phyloP scores from a whole-genome alignment of 768 basidiomycete genomes.

The Sporobolomyces phaffii region DNA sequence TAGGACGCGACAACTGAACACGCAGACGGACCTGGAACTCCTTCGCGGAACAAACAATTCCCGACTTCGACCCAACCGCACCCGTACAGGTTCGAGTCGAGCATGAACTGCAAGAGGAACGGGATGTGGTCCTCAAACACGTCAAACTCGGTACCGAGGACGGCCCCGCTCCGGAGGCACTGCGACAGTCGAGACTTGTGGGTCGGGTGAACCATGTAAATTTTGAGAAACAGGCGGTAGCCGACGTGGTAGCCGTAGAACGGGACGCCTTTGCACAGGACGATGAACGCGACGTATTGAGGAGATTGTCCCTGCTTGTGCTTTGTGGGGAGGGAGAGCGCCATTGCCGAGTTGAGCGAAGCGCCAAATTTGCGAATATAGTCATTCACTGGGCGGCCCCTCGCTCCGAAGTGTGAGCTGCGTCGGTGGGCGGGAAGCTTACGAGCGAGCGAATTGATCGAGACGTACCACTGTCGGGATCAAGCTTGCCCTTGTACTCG shows the following conservation, averaged over 20 bases:
- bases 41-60: conserved; percentile 51
- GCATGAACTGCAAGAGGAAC: conserved; percentile 83
- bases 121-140: conserved; percentile 85
- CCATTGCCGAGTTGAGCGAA: conserved; percentile 80
- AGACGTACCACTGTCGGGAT: conserved; percentile 56
- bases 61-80: conserved; percentile 78
- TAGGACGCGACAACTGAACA: too few relatives aligned
- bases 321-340: conserved; percentile 61
- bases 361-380: conserved; percentile 64
- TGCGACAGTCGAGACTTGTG: conserved; percentile 64
- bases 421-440: neutral
- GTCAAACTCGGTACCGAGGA: conserved; percentile 55
- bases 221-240: conserved; percentile 81
- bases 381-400: conserved; percentile 55
- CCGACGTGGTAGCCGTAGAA: conserved; percentile 90
- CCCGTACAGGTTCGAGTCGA: conserved; percentile 89
- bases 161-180: conserved; percentile 71
- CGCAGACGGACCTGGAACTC: conserved; percentile 48
- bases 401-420: conserved; percentile 15
- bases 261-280: conserved; percentile 85
- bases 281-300: conserved; percentile 58
- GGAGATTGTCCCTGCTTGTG: conserved; percentile 45
- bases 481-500: conserved; percentile 66
- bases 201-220: conserved; percentile 66
- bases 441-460: neutral